phyloP scores from a whole-genome alignment of 2,329 filamentous ascomycete species.

The Xylariaceae sp. region DNA sequence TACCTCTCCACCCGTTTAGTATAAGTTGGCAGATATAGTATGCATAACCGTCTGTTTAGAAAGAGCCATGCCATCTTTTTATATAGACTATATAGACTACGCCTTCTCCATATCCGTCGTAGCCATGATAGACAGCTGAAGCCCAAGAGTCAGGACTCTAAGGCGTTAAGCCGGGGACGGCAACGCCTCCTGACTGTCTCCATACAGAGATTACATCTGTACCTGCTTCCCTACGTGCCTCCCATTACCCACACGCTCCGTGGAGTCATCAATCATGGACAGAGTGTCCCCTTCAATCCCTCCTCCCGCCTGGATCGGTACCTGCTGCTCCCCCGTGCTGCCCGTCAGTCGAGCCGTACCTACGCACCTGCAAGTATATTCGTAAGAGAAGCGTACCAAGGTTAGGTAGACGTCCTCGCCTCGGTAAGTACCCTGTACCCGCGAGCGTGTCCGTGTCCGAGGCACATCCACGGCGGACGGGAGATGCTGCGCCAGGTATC shows the following conservation, averaged over 20 bases:
- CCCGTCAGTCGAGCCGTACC: background rate
- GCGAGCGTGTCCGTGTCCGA: background rate
- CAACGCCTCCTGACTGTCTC: background rate
- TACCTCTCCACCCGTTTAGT: background rate
- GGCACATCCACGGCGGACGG: background rate
- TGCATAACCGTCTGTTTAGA: background rate
- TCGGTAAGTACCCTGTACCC: background rate
- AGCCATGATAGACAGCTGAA: background rate
- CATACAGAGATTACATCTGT: background rate
- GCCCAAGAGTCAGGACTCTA: background rate
- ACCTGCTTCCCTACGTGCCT: background rate
- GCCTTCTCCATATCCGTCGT: background rate
- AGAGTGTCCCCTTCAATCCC: background rate
- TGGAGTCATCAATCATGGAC: constrained; percentile 1
- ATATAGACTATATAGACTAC: too few relatives aligned
- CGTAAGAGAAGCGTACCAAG: background rate
- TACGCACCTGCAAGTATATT: background rate
- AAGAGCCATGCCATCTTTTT: too few relatives aligned
- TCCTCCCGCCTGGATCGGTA: background rate
- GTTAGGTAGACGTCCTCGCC: background rate
- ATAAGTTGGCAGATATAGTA: too few relatives aligned
- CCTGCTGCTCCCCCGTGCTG: background rate
- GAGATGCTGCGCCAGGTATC: constrained; percentile 9
- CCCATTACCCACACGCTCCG: background rate
- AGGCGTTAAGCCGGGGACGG: background rate